Conservation (phyloP, 768 basidiomycete species). For the Dioszegia hungarica region DNA sequence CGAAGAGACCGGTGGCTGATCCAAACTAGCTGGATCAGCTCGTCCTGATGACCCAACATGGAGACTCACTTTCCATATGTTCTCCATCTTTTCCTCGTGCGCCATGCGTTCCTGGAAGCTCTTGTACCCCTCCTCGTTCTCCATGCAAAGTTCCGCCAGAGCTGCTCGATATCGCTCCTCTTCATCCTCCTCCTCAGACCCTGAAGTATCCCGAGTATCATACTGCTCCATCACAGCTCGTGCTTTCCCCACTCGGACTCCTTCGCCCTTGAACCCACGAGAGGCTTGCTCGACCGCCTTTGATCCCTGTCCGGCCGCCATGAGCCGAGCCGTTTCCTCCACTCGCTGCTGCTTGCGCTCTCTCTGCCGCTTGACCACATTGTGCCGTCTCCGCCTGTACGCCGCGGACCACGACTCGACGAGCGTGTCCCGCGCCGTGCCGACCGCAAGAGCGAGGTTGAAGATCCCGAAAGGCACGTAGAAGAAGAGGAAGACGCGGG, state of each 20-base stretch:
- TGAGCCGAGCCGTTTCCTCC: conserved; percentile 22
- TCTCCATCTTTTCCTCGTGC: conserved; percentile 54
- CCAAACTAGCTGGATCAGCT: conserved; percentile 42
- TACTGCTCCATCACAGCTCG: too few species aligned
- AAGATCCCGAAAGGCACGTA: conserved; percentile 25
- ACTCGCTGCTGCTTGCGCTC: conserved; percentile 35
- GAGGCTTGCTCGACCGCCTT: too few species aligned
- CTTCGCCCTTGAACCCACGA: too few species aligned
- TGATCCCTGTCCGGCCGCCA: too few species aligned
- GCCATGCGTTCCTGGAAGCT: conserved; percentile 36
- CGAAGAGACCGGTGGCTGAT: conserved; percentile 60
- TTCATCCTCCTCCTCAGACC: too few species aligned
- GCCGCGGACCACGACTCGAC: conserved; percentile 61
- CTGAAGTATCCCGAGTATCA: too few species aligned
- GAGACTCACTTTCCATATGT: conserved; percentile 55
- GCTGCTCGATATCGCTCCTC: conserved; percentile 16
- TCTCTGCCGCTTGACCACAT: conserved; percentile 54
- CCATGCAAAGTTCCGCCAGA: conserved; percentile 21
- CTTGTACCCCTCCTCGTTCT: conserved; percentile 31
- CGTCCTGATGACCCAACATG: background rate
- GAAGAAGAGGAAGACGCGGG: conserved; percentile 28
- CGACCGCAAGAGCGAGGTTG: conserved; percentile 57
- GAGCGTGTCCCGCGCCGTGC: conserved; percentile 64
- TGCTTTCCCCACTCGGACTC: too few species aligned
- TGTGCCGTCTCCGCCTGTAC: conserved; percentile 58